Percentiles rank a stretch among this genome's conserved stretches.
Evolutionary conservation across 305 asterid genomes (phyloP).

Genomic region (Stenogyne calaminthoides): DNA sequence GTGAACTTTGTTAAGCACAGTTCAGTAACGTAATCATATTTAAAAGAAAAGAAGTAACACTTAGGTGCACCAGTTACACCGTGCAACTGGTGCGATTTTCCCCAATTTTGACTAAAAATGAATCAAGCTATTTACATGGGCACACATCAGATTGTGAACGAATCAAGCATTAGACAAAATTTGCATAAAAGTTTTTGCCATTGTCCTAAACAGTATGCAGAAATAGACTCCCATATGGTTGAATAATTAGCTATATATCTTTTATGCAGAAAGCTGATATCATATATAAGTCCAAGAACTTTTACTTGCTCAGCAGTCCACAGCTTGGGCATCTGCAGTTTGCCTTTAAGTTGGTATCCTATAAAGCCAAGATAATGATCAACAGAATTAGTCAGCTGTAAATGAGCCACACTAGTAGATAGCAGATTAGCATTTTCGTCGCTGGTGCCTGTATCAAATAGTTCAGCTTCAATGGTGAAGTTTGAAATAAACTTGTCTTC

Average conservation of each 20-base stretch:
- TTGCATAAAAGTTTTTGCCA: too few relatives aligned
- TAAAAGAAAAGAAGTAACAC: too few relatives aligned
- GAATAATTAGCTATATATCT: not conserved
- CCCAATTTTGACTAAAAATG: too few relatives aligned
- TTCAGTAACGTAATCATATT: too few relatives aligned
- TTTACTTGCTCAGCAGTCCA: slow-evolving; percentile 95
- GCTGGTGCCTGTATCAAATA: slow-evolving; percentile 64
- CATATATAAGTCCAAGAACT: slow-evolving; percentile 21
- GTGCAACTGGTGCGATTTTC: too few relatives aligned
- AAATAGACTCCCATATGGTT: slow-evolving; percentile 4
- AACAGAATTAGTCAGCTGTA: too few relatives aligned
- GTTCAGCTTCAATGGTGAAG: slow-evolving; percentile 80
- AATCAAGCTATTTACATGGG: too few relatives aligned
- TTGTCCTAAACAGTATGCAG: slow-evolving; percentile 8
- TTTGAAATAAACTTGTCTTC: slow-evolving; percentile 50
- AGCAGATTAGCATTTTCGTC: slow-evolving; percentile 49
- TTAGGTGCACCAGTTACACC: too few relatives aligned
- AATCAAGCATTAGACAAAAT: too few relatives aligned
- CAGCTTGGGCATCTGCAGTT: slow-evolving; percentile 72
- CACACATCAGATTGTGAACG: too few relatives aligned
- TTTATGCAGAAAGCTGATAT: slow-evolving; percentile 9
- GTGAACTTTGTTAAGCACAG: too few relatives aligned
- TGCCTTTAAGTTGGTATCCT: slow-evolving; percentile 75
- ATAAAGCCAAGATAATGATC: slow-evolving; percentile 68
- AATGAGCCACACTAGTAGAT: slow-evolving; percentile 60